Evolutionary conservation across 2,329 filamentous ascomycete species (phyloP).

Genomic region (Lasiodiplodia hormozganensis): DNA sequence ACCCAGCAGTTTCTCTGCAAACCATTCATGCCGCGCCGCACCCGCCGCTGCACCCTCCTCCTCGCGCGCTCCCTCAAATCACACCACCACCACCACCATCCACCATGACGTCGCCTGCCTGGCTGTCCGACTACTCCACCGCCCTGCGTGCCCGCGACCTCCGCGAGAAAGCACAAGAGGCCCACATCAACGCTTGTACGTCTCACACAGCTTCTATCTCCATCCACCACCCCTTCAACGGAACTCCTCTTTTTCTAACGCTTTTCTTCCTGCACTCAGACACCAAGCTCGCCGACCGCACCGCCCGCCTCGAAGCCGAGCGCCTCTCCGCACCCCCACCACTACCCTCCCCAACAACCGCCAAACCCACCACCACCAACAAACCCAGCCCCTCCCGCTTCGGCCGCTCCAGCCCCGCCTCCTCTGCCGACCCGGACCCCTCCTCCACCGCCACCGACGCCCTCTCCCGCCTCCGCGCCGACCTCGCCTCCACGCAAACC

Average conservation of each 20-base stretch:
- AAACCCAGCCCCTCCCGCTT: slow-evolving; percentile 28
- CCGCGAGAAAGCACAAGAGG: slow-evolving; percentile 68
- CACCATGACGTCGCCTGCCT: slow-evolving; percentile 62
- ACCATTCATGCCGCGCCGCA: slow-evolving; percentile 10
- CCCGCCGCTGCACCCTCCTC: background rate
- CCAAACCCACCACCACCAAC: background rate
- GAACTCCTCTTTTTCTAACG: slow-evolving; percentile 27
- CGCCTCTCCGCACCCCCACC: slow-evolving; percentile 38
- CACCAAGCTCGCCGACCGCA: slow-evolving; percentile 56
- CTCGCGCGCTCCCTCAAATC: slow-evolving; percentile 1
- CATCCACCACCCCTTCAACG: background rate
- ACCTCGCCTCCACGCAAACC: slow-evolving; percentile 78
- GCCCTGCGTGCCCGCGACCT: slow-evolving; percentile 76
- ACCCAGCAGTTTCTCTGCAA: too few species aligned
- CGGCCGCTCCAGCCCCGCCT: slow-evolving; percentile 36
- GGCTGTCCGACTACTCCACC: slow-evolving; percentile 81
- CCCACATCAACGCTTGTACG: slow-evolving; percentile 81
- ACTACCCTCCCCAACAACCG: slow-evolving; percentile 11
- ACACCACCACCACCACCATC: slow-evolving; percentile 30
- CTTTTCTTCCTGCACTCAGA: slow-evolving; percentile 40
- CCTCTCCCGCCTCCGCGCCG: slow-evolving; percentile 55
- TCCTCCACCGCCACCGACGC: slow-evolving; percentile 34
- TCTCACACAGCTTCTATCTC: background rate
- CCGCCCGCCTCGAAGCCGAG: slow-evolving; percentile 35
- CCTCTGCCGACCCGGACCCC: slow-evolving; percentile 35